These are phyloP conservation scores for Dioscorea dumetorum DNA, from an alignment of 106 monocot species.

Conservation along the genomic window DNA sequence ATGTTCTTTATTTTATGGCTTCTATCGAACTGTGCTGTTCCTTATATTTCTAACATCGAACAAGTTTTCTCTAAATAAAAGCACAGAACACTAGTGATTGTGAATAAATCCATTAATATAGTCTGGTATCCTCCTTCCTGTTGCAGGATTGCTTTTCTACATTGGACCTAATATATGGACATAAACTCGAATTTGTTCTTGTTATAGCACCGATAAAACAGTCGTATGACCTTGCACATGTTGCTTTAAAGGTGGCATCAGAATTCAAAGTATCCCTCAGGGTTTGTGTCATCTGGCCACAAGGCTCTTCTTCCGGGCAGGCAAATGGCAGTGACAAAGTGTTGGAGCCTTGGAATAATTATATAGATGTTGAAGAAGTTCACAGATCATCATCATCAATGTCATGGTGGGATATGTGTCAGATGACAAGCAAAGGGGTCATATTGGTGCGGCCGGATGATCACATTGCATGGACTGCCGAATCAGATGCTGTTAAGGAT, in stretches of 20 bases:
- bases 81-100: no score
- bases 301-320: conserved; percentile 26
- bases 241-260: conserved; percentile 37
- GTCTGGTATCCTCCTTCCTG: neutral
- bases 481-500: conserved; percentile 27
- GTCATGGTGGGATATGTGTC: conserved; percentile 88
- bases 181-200: conserved; percentile 81
- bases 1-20: no score
- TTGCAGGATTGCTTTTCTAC: conserved; percentile 64
- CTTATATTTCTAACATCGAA: no score
- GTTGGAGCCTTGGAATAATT: conserved; percentile 45
- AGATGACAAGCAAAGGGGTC: conserved; percentile 47
- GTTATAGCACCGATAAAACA: conserved; percentile 71
- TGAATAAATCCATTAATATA: no score
- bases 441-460: conserved; percentile 95
- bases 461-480: conserved; percentile 75
- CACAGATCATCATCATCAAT: conserved; percentile 1
- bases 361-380: conserved; percentile 70
- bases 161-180: conserved; percentile 70
- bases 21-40: no score
- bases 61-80: no score
- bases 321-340: conserved; percentile 16
- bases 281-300: conserved; percentile 80
- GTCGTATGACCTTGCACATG: conserved; percentile 69
- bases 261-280: conserved; percentile 34